A percentile compares a stretch with the other conserved stretches of the same genome.
These are phyloP conservation scores for Blastomyces emzantsi DNA, from an alignment of 2,329 filamentous ascomycete genomes.

Conservation along the genomic window DNA sequence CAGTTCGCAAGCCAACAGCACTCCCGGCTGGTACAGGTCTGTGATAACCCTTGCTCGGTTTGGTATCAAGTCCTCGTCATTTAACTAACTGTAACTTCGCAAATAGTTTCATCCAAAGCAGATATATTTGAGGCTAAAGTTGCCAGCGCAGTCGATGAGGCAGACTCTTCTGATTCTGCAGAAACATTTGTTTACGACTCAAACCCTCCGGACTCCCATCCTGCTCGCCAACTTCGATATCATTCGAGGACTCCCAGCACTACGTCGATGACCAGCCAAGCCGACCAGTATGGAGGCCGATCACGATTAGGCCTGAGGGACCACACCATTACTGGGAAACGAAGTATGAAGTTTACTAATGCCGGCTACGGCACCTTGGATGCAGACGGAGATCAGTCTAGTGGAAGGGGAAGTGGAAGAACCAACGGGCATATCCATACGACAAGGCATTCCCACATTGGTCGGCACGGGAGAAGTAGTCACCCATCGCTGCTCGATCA, in stretches of 20 bases:
- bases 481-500: constrained; percentile 68
- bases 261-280: constrained; percentile 57
- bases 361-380: constrained; percentile 45
- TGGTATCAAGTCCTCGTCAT: background rate
- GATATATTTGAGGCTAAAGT: constrained; percentile 98
- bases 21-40: constrained; percentile 24
- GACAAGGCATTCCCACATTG: constrained; percentile 68
- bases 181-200: constrained; percentile 99
- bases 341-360: constrained; percentile 94
- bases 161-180: constrained; percentile 92
- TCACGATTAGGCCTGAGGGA: constrained; percentile 62
- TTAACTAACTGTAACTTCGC: constrained; percentile 23
- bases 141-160: constrained; percentile 89
- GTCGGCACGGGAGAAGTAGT: constrained; percentile 63
- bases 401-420: constrained; percentile 52
- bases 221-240: constrained; percentile 58
- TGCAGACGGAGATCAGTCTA: constrained; percentile 58
- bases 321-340: constrained; percentile 58
- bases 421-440: constrained; percentile 52
- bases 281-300: constrained; percentile 39
- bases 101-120: constrained; percentile 80
- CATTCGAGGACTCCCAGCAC: constrained; percentile 93
- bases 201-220: constrained; percentile 60
- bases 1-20: constrained; percentile 61
- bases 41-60: background rate